Evolutionary conservation across 1,284 basidiomycete species (phyloP).

Genomic region (Phylloboletellus chloephorus): DNA sequence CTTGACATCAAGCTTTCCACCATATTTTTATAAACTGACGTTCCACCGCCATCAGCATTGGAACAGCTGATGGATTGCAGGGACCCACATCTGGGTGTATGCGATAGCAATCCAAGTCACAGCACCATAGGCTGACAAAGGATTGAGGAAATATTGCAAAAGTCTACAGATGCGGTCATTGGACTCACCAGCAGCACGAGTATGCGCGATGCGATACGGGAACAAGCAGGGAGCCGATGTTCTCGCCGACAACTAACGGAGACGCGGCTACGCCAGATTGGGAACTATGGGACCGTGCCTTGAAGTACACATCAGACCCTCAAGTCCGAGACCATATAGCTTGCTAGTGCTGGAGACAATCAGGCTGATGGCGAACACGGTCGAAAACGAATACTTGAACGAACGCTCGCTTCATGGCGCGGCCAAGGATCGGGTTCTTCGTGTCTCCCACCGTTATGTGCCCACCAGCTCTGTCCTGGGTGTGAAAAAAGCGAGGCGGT

Average conservation of each 20-base stretch:
- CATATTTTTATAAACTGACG: slow-evolving; percentile 54
- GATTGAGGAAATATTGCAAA: slow-evolving; percentile 68
- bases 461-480: slow-evolving; percentile 47
- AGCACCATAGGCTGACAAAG: slow-evolving; percentile 64
- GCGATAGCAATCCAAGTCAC: slow-evolving; percentile 68
- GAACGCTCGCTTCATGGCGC: slow-evolving; percentile 45
- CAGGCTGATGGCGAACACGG: slow-evolving; percentile 64
- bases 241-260: slow-evolving; percentile 68
- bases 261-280: slow-evolving; percentile 66
- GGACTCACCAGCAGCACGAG: slow-evolving; percentile 45
- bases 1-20: too few species aligned
- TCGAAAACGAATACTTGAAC: slow-evolving; percentile 55
- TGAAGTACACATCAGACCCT: slow-evolving; percentile 4
- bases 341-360: slow-evolving; percentile 47
- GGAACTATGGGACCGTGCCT: slow-evolving; percentile 52
- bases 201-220: slow-evolving; percentile 61
- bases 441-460: slow-evolving; percentile 49
- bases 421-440: slow-evolving; percentile 45
- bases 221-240: slow-evolving; percentile 11
- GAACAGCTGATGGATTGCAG: background rate
- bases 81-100: slow-evolving; percentile 57
- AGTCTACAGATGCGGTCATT: slow-evolving; percentile 35
- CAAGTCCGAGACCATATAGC: slow-evolving; percentile 17
- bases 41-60: slow-evolving; percentile 29
- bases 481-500: slow-evolving; percentile 45